Conservation (phyloP, 805 yeast genomes). For the Metschnikowia koreensis region DNA sequence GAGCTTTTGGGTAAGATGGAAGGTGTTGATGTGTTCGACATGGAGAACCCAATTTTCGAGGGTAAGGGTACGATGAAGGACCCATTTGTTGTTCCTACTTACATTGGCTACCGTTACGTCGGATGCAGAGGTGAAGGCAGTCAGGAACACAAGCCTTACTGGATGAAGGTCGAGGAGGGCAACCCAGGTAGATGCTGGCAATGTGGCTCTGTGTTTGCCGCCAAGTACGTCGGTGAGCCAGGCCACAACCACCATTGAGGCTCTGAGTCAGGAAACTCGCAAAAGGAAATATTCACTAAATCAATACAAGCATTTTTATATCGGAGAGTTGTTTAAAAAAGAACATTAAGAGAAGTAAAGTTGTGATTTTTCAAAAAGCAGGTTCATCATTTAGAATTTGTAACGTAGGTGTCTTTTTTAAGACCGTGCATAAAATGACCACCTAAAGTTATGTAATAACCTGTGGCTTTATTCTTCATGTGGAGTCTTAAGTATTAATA, state of each 20-base stretch:
- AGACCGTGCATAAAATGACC: too few relatives aligned
- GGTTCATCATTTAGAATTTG: too few relatives aligned
- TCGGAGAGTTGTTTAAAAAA: background rate
- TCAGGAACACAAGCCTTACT: constrained; percentile 84
- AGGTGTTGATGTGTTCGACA: constrained; percentile 93
- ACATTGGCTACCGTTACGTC: constrained; percentile 89
- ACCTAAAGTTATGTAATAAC: too few relatives aligned
- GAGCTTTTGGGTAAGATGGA: constrained; percentile 91
- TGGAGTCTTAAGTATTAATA: too few relatives aligned
- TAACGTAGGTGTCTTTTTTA: too few relatives aligned
- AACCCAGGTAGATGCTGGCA: constrained; percentile 97
- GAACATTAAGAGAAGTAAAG: too few relatives aligned
- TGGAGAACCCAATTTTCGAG: constrained; percentile 80
- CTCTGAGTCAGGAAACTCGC: background rate
- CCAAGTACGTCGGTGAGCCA: constrained; percentile 84
- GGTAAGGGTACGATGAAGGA: constrained; percentile 88
- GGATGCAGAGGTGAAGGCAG: constrained; percentile 98
- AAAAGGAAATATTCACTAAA: constrained; percentile 2
- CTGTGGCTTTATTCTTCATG: too few relatives aligned
- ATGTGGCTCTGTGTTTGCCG: constrained; percentile 92
- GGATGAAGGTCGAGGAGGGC: constrained; percentile 85
- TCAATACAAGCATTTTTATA: background rate
- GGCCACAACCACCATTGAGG: constrained; percentile 53
- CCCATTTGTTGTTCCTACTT: constrained; percentile 87
- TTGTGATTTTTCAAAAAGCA: too few relatives aligned